Conservation (phyloP, 371 early-diverging fungal genomes). For the Mortierella sp. region DNA sequence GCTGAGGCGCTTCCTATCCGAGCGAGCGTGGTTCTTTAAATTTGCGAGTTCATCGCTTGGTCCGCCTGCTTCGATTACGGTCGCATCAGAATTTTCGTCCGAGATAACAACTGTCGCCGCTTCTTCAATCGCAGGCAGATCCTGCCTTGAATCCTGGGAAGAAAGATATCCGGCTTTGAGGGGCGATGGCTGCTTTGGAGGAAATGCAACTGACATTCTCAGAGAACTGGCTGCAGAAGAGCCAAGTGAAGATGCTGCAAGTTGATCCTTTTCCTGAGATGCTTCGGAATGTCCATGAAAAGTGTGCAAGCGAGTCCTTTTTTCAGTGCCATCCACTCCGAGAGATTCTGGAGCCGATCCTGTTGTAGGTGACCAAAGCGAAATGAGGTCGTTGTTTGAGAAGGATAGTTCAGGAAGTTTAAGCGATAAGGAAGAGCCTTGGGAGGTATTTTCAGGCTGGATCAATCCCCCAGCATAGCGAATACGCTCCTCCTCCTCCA, state of each 20-base stretch:
- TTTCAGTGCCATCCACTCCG: conserved; percentile 2
- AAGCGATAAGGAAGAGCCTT: background rate
- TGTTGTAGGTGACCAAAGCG: conserved; percentile 12
- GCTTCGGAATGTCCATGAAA: conserved; percentile 18
- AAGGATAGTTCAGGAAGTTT: conserved; percentile 42
- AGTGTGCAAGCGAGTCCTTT: conserved; percentile 17
- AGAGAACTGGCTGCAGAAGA: background rate
- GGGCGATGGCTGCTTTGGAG: conserved; percentile 27
- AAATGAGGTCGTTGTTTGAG: conserved; percentile 36
- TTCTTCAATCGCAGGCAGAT: background rate
- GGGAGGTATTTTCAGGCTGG: background rate
- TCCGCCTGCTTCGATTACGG: conserved; percentile 6
- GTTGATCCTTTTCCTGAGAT: conserved; percentile 10
- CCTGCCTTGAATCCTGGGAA: background rate
- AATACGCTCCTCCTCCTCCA: background rate
- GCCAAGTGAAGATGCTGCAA: background rate
- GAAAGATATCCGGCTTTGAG: conserved; percentile 5
- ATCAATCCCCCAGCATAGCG: background rate
- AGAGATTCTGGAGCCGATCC: background rate
- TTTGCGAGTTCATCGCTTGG: conserved; percentile 7
- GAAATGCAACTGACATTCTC: conserved; percentile 7
- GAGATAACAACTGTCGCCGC: background rate
- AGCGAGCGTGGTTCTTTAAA: background rate
- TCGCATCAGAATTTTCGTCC: background rate
- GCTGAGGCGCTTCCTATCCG: conserved; percentile 28